phyloP scores from a whole-genome alignment of 176 grass and related monocot species.

The Phragmites australis region DNA sequence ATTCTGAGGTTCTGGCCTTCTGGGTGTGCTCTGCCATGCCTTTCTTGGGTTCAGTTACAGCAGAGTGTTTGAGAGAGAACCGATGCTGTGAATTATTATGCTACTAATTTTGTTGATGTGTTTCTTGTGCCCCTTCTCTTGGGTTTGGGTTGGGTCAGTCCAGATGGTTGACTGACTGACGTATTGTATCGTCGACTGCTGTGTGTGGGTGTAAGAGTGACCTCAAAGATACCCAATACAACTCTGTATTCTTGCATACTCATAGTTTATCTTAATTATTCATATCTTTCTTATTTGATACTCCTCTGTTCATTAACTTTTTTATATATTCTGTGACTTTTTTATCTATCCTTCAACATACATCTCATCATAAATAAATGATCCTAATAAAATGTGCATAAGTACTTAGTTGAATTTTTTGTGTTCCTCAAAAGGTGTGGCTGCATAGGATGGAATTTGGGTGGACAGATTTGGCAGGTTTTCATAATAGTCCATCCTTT shows the following conservation, averaged over 20 bases:
- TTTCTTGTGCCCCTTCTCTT: neutral
- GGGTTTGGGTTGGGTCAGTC: neutral
- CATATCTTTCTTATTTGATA: too few species aligned
- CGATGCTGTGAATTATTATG: neutral
- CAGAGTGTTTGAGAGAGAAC: neutral
- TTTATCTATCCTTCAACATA: too few species aligned
- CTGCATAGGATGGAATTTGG: neutral
- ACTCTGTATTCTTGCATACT: too few species aligned
- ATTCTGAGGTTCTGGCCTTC: neutral
- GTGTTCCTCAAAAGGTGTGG: too few species aligned
- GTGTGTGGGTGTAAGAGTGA: neutral
- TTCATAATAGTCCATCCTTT: neutral
- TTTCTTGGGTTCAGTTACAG: constrained; percentile 29
- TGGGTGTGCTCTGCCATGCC: constrained; percentile 24
- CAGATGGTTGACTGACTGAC: constrained; percentile 53
- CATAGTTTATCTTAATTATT: too few species aligned
- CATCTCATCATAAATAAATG: too few species aligned
- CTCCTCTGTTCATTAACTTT: too few species aligned
- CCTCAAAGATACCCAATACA: neutral
- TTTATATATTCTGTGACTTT: too few species aligned
- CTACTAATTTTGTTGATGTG: neutral
- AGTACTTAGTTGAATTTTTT: too few species aligned
- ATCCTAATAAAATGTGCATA: too few species aligned
- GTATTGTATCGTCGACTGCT: neutral
- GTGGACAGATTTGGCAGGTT: neutral